These are phyloP conservation scores for Pseudopyricularia javanii DNA, from an alignment of 2,329 filamentous ascomycete genomes.

Conservation along the genomic window DNA sequence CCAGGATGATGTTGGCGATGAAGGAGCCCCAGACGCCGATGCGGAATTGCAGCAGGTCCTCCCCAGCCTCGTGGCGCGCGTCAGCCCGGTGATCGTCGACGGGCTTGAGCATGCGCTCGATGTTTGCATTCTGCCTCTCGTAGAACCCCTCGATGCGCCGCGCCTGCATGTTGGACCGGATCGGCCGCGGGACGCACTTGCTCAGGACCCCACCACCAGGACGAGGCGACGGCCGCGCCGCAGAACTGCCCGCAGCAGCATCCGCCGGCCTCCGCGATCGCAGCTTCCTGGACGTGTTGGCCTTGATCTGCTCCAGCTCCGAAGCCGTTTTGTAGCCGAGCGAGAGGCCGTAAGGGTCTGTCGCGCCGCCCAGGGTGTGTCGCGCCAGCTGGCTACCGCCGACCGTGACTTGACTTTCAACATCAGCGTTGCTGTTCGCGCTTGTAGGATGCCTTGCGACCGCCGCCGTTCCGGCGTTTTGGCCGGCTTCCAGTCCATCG, in stretches of 20 bases:
- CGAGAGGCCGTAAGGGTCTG: slow-evolving; percentile 73
- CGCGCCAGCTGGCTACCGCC: slow-evolving; percentile 33
- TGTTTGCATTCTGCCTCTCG: slow-evolving; percentile 82
- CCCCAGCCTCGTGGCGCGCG: slow-evolving; percentile 66
- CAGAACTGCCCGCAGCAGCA: background rate
- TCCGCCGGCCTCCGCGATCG: slow-evolving; percentile 6
- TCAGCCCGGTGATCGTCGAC: slow-evolving; percentile 83
- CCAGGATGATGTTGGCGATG: slow-evolving; percentile 67
- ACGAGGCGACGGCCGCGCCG: background rate
- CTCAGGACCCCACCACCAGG: background rate
- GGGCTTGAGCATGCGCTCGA: slow-evolving; percentile 79
- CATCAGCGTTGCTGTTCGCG: slow-evolving; percentile 19
- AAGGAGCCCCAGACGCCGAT: slow-evolving; percentile 59
- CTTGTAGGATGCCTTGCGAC: slow-evolving; percentile 1
- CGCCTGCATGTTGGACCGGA: slow-evolving; percentile 18
- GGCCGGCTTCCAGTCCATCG: slow-evolving; percentile 25
- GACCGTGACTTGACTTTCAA: slow-evolving; percentile 33
- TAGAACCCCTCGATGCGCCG: slow-evolving; percentile 66
- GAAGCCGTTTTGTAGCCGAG: slow-evolving; percentile 63
- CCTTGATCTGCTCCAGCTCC: slow-evolving; percentile 66
- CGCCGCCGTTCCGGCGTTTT: slow-evolving; percentile 6
- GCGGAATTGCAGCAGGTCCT: slow-evolving; percentile 67
- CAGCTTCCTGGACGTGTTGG: slow-evolving; percentile 71
- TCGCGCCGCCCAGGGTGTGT: slow-evolving; percentile 39
- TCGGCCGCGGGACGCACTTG: slow-evolving; percentile 16